Evolutionary conservation across 2,329 filamentous ascomycete species (phyloP).

Genomic region (Alternaria alternata): DNA sequence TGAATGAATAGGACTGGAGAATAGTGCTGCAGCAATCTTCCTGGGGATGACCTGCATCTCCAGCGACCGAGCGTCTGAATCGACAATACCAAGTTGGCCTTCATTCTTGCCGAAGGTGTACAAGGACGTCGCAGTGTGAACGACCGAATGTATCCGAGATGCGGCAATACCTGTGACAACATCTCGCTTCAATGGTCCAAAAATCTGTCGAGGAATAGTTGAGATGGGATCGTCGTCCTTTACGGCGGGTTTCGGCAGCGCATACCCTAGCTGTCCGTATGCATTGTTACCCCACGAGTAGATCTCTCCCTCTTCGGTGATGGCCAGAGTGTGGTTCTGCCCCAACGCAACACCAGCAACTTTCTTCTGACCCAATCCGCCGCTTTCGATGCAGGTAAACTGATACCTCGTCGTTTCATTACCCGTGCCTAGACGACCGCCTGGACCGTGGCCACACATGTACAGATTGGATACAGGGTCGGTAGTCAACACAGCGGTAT

Average conservation of each 20-base stretch:
- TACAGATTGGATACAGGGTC: constrained; percentile 92
- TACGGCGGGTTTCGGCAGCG: constrained; percentile 70
- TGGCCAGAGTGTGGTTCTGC: constrained; percentile 87
- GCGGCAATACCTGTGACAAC: constrained; percentile 81
- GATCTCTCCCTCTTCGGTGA: constrained; percentile 86
- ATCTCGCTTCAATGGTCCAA: constrained; percentile 90
- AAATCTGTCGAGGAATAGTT: constrained; percentile 83
- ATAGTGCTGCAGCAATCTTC: constrained; percentile 86
- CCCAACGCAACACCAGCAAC: constrained; percentile 83
- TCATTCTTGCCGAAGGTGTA: constrained; percentile 97
- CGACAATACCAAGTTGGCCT: constrained; percentile 91
- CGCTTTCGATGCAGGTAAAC: constrained; percentile 82
- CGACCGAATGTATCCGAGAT: constrained; percentile 89
- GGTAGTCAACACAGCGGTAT: constrained; percentile 85
- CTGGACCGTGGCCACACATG: constrained; percentile 89
- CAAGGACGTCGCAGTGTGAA: constrained; percentile 79
- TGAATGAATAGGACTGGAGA: constrained; percentile 74
- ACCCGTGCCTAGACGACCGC: constrained; percentile 86
- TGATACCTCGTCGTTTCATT: constrained; percentile 89
- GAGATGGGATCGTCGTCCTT: constrained; percentile 87
- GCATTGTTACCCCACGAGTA: constrained; percentile 95
- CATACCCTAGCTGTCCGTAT: constrained; percentile 85
- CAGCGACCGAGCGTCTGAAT: constrained; percentile 90
- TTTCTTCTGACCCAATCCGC: constrained; percentile 75
- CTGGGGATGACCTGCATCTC: constrained; percentile 83